phyloP scores from a whole-genome alignment of 2,329 filamentous ascomycete genomes.

The Botrytis deweyae region DNA sequence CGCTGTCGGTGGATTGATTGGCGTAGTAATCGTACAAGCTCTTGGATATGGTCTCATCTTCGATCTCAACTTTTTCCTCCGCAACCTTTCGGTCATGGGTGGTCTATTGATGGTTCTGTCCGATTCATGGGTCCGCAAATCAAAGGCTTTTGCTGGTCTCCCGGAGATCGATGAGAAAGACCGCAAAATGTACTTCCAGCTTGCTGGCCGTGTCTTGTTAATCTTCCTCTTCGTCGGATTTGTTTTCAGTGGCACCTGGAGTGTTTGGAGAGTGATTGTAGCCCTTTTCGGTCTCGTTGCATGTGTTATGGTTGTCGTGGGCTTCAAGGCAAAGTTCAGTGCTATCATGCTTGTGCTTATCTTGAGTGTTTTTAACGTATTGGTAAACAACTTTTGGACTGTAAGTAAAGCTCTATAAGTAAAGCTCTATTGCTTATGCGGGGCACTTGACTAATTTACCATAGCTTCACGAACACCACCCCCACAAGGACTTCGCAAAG shows the following conservation, averaged over 20 bases:
- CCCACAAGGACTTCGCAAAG: slow-evolving; percentile 99
- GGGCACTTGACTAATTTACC: slow-evolving; percentile 31
- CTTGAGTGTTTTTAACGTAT: slow-evolving; percentile 90
- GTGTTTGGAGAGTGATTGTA: slow-evolving; percentile 80
- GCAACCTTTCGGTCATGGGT: slow-evolving; percentile 95
- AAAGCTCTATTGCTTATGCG: slow-evolving; percentile 9
- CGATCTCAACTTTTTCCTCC: slow-evolving; percentile 99
- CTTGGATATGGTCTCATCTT: slow-evolving; percentile 97
- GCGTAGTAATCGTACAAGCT: slow-evolving; percentile 87
- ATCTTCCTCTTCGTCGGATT: slow-evolving; percentile 99
- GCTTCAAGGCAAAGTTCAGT: slow-evolving; percentile 99
- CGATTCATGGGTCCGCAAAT: slow-evolving; percentile 97
- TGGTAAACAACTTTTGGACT: slow-evolving; percentile 99
- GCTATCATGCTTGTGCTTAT: slow-evolving; percentile 93
- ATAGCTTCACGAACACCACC: slow-evolving; percentile 93
- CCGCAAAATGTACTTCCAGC: slow-evolving; percentile 99
- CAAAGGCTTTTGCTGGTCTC: slow-evolving; percentile 91
- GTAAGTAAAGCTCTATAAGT: slow-evolving; percentile 61
- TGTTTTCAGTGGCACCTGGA: slow-evolving; percentile 93
- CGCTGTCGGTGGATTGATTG: slow-evolving; percentile 85
- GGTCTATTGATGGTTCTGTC: slow-evolving; percentile 97
- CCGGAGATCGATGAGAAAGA: slow-evolving; percentile 98
- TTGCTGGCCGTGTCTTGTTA: slow-evolving; percentile 88
- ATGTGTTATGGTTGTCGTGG: slow-evolving; percentile 97
- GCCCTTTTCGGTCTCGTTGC: slow-evolving; percentile 83